phyloP scores from a whole-genome alignment of 129 eudicot species.

The Tanacetum coccineum region DNA sequence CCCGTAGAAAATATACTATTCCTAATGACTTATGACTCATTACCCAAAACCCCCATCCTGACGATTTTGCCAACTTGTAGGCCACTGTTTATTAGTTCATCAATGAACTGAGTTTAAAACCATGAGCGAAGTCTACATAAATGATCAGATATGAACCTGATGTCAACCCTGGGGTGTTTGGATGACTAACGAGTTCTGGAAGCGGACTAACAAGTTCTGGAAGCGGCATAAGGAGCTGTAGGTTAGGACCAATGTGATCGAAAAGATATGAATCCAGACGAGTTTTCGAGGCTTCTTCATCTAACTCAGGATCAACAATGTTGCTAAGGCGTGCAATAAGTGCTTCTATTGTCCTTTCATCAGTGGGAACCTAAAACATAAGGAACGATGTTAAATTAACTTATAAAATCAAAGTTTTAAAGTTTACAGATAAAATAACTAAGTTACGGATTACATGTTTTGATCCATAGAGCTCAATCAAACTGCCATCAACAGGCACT shows the following conservation, averaged over 20 bases:
- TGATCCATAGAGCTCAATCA: slow-evolving; percentile 62
- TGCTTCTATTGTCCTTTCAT: slow-evolving; percentile 45
- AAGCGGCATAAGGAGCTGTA: slow-evolving; percentile 20
- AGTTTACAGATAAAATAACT: background rate
- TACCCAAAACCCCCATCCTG: background rate
- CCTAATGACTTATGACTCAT: no score
- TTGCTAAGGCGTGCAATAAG: slow-evolving; percentile 34
- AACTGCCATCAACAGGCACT: slow-evolving; percentile 58
- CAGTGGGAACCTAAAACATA: slow-evolving; percentile 46
- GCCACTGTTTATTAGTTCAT: background rate
- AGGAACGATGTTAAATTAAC: background rate
- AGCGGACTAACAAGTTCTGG: slow-evolving; percentile 25
- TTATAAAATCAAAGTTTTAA: background rate
- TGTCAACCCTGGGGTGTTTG: slow-evolving; percentile 44
- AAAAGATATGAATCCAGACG: slow-evolving; percentile 18
- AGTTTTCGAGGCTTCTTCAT: slow-evolving; percentile 12
- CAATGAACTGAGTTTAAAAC: background rate
- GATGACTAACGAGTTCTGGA: slow-evolving; percentile 23
- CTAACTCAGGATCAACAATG: slow-evolving; percentile 26
- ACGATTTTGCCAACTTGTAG: background rate
- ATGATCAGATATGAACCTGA: slow-evolving; percentile 38
- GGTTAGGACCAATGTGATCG: slow-evolving; percentile 14
- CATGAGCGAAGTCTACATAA: slow-evolving; percentile 5
- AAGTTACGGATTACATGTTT: slow-evolving; percentile 42
- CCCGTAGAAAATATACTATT: no score